phyloP scores from a whole-genome alignment of 192 early-diverging fungal species.

The Geosiphon pyriformis region DNA sequence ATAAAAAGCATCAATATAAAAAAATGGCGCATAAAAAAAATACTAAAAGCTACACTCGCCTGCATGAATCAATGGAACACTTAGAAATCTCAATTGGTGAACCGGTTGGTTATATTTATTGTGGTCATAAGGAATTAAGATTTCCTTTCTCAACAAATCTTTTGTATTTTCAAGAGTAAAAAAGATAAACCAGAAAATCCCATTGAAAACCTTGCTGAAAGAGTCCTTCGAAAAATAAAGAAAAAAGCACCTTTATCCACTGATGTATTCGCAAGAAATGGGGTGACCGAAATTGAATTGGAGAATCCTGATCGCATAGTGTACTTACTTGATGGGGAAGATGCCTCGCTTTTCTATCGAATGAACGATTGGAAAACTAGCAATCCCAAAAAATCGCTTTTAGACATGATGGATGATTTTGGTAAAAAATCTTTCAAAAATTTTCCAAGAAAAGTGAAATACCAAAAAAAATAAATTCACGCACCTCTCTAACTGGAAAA shows the following conservation, averaged over 20 bases:
- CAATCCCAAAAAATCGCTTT: slow-evolving; percentile 28
- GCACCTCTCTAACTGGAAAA: background rate
- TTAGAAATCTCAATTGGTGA: background rate
- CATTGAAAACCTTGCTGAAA: background rate
- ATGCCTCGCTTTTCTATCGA: slow-evolving; percentile 27
- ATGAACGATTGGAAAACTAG: slow-evolving; percentile 26
- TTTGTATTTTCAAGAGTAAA: background rate
- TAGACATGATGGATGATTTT: slow-evolving; percentile 31
- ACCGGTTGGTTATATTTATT: background rate
- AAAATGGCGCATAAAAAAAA: background rate
- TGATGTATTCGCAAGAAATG: background rate
- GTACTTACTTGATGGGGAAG: slow-evolving; percentile 30
- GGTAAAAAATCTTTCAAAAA: slow-evolving; percentile 23
- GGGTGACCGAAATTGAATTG: slow-evolving; percentile 21
- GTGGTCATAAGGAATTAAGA: background rate
- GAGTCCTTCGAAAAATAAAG: background rate
- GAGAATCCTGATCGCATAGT: slow-evolving; percentile 21
- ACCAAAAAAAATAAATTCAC: background rate
- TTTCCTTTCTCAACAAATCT: background rate
- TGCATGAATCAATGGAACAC: background rate
- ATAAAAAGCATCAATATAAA: no score
- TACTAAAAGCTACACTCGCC: background rate
- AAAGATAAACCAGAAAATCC: background rate
- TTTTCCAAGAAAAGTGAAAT: background rate
- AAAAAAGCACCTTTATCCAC: background rate